Evolutionary conservation across 1,284 basidiomycete species (phyloP).

Genomic region (Fomitopsis schrenkii): DNA sequence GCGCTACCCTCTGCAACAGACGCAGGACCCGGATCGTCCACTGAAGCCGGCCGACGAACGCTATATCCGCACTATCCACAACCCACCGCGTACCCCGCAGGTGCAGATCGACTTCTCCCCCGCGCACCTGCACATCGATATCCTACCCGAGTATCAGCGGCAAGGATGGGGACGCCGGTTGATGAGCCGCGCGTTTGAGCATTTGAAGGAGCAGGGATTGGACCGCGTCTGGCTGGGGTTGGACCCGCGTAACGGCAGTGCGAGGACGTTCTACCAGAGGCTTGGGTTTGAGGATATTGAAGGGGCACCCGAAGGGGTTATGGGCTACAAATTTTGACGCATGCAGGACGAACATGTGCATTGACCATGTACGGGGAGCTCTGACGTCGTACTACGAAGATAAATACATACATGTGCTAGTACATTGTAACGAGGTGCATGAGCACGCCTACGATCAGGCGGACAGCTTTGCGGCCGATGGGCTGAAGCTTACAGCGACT

Average conservation of each 20-base stretch:
- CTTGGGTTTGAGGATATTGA: constrained; percentile 52
- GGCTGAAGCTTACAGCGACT: not conserved
- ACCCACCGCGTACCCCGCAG: constrained; percentile 42
- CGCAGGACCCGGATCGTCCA: constrained; percentile 24
- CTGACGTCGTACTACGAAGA: not conserved
- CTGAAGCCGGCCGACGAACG: constrained; percentile 44
- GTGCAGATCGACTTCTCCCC: constrained; percentile 50
- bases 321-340: constrained; percentile 47
- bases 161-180: constrained; percentile 61
- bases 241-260: constrained; percentile 53
- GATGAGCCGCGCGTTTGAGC: constrained; percentile 45
- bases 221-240: constrained; percentile 58
- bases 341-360: constrained; percentile 19
- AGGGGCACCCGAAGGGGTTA: constrained; percentile 39
- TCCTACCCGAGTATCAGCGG: constrained; percentile 54
- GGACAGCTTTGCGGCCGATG: not conserved
- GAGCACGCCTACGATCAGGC: not conserved
- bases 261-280: constrained; percentile 51
- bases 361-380: not conserved
- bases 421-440: not conserved
- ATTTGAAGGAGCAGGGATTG: constrained; percentile 43
- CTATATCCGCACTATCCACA: constrained; percentile 46
- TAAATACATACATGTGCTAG: not conserved
- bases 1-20: constrained; percentile 35
- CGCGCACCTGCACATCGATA: constrained; percentile 67